Conservation (phyloP, 2,329 filamentous ascomycete species). For the Rutstroemia sp. region DNA sequence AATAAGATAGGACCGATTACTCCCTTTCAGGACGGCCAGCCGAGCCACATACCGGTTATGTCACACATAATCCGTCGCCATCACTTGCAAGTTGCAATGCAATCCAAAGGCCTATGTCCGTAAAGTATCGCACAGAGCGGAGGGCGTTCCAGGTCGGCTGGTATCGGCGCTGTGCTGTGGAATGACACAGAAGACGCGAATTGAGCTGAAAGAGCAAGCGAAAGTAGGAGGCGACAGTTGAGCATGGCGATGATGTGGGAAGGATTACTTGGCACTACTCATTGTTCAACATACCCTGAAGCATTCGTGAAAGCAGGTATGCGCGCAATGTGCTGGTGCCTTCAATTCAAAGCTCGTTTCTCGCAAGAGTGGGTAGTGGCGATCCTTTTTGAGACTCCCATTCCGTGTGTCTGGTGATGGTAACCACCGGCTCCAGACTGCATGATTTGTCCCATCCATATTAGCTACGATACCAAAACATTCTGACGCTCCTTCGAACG, state of each 20-base stretch:
- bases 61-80: not conserved
- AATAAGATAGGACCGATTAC: slow-evolving; percentile 7
- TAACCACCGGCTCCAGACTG: not conserved
- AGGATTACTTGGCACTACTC: not conserved
- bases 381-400: no score
- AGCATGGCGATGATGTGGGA: not conserved
- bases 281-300: no score
- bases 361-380: no score
- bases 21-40: not conserved
- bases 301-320: no score
- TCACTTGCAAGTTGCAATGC: no score
- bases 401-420: no score
- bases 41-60: not conserved
- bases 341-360: no score
- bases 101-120: not conserved
- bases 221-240: not conserved
- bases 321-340: no score
- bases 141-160: not conserved
- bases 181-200: not conserved
- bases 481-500: not conserved
- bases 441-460: not conserved
- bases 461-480: not conserved
- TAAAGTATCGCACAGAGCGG: not conserved
- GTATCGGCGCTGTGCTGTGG: not conserved
- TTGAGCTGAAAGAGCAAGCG: not conserved